Conservation (phyloP, 345 rosid species). For the Alliaria petiolata region DNA sequence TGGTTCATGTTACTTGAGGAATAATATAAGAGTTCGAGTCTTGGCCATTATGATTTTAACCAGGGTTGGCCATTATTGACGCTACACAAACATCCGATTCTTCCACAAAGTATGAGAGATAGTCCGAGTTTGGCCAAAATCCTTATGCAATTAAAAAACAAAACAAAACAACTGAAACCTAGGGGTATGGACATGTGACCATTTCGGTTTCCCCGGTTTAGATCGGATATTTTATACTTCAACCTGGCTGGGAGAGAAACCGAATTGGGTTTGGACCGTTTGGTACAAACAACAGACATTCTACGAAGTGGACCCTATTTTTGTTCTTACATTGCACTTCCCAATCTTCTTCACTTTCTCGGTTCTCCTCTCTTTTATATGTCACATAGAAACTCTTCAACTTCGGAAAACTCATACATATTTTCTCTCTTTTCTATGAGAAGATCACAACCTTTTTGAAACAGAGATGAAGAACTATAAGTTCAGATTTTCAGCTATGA, state of each 20-base stretch:
- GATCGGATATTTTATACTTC: too few relatives aligned
- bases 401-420: not conserved
- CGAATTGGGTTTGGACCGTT: not conserved
- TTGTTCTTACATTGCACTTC: not conserved
- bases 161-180: too few relatives aligned
- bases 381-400: not conserved
- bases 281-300: constrained; percentile 15
- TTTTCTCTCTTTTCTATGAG: not conserved
- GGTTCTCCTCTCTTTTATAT: constrained; percentile 8
- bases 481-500: constrained; percentile 51
- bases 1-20: too few relatives aligned
- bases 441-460: not conserved
- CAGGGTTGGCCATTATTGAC: too few relatives aligned
- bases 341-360: constrained; percentile 2
- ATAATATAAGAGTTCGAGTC: too few relatives aligned
- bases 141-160: too few relatives aligned
- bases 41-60: too few relatives aligned
- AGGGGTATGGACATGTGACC: too few relatives aligned
- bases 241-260: not conserved
- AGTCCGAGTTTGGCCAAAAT: too few relatives aligned
- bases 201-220: too few relatives aligned
- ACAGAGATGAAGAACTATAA: constrained; percentile 49
- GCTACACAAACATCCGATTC: too few relatives aligned
- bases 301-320: constrained; percentile 11
- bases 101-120: too few relatives aligned